A percentile compares a stretch with the other conserved stretches of the same genome.
Evolutionary conservation across 164 flowering plant species (phyloP).

Genomic region (grape (Vitis vinifera)): ASM3070453v1 NC_081818.1:27170001-27170500

Average conservation of each 20-base stretch:
- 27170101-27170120: too few species aligned
- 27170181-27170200: too few species aligned
- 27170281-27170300: slow-evolving; percentile 13
- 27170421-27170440: not conserved
- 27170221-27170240: slow-evolving; percentile 10
- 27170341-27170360: slow-evolving; percentile 1
- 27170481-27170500: not conserved
- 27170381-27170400: slow-evolving; percentile 6
- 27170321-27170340: slow-evolving; percentile 5
- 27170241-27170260: slow-evolving; percentile 12
- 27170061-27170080: too few species aligned
- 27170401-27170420: slow-evolving; percentile 1
- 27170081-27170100: too few species aligned
- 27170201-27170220: slow-evolving; percentile 1
- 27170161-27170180: too few species aligned
- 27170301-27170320: slow-evolving; percentile 5
- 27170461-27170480: slow-evolving; percentile 1
- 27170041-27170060: too few species aligned
- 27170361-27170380: slow-evolving; percentile 9
- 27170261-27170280: slow-evolving; percentile 6
- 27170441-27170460: not conserved
- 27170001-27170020: too few species aligned
- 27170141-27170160: too few species aligned
- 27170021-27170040: too few species aligned
- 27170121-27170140: too few species aligned